Evolutionary conservation across 306 rosid species (phyloP).

Genomic region (Sicyos edulis): DNA sequence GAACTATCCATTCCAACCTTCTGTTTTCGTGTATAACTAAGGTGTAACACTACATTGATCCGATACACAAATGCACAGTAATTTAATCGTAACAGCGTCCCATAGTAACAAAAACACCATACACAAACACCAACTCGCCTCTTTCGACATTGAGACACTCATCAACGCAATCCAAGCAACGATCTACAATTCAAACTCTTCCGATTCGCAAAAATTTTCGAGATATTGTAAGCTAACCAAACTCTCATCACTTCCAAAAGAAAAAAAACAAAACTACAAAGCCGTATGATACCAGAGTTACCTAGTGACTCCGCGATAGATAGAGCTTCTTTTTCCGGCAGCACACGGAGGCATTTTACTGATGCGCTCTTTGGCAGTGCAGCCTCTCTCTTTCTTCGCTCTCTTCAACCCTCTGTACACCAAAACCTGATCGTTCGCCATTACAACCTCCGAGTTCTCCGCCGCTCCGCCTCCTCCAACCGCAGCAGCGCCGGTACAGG

Average conservation of each 20-base stretch:
- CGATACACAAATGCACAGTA: neutral
- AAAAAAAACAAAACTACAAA: neutral
- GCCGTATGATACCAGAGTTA: constrained; percentile 13
- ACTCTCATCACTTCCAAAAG: neutral
- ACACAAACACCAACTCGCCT: neutral
- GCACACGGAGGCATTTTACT: constrained; percentile 99
- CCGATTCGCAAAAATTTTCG: neutral
- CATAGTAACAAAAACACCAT: neutral
- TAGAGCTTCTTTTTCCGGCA: constrained; percentile 96
- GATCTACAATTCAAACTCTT: neutral
- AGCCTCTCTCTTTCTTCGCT: constrained; percentile 87
- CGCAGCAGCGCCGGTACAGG: constrained; percentile 23
- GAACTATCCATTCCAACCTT: neutral
- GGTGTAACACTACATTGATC: neutral
- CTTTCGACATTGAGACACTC: neutral
- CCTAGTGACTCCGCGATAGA: constrained; percentile 98
- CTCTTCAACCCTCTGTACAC: constrained; percentile 83
- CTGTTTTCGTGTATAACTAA: neutral
- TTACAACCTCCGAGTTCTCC: constrained; percentile 46
- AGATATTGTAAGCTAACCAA: neutral
- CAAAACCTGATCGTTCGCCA: constrained; percentile 54
- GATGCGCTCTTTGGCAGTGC: constrained; percentile 96
- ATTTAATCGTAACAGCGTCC: neutral
- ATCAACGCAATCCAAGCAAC: neutral
- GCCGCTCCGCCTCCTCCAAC: constrained; percentile 19